Evolutionary conservation across 2,329 filamentous ascomycete species (phyloP), one percentile per base, ranked within the genome.

Genomic region (Curvularia lunata): DNA sequence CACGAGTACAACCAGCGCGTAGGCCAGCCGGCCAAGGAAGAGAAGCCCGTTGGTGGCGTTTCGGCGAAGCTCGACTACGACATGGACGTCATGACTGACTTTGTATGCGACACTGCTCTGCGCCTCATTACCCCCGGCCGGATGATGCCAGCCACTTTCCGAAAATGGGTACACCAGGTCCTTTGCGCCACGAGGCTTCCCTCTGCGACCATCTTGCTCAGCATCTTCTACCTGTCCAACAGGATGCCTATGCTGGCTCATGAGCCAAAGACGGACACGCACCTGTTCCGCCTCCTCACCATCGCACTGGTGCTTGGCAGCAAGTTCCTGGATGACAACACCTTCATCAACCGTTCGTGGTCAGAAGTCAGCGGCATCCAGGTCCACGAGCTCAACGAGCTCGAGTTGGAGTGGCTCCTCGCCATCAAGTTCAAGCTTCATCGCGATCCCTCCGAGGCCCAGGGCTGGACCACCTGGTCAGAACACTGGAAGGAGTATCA

Each of bases 311-410:
- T 97, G 50, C 83, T 97, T 52, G 93, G 92, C 59, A 96, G 92
- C 86, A 97, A 97, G 81, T 97, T 97, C 72, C 82, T 97, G 65
- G 93, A 97, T 72, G 93, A 97, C 82, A 97, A 97, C 79, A 97
- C 93, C 5, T 97, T 97, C 79, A 93, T 97, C 83, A 97, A 97
- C 80, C 90, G 91, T 54, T 97, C 93, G 1, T 97, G 93, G 93
- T 91, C 93, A 5, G 93, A 97, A 74, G 93, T 97, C 51, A 97
- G 92, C 78, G 91, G 91, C 61, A 96, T 97, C 65, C 83, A 88
- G 30, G 92, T 97, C 19, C 79, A 85, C 2, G 92, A 97, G 72
- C 84, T 97, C 66, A 97, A 97, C 79, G 82, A 84, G 59, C 85
- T 96, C 75, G 93, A 97, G 81, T 86, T 89, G 69, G 90, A 96